Percentiles rank a stretch among this genome's conserved stretches.
phyloP scores from a whole-genome alignment of 345 rosid genomes.

The sweet orange (Citrus sinensis) region DVS_A1.0 CM039168.1:4547501-4548000 shows the following conservation, averaged over 20 bases:
- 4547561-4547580: no score
- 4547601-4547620: background rate
- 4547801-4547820: constrained; percentile 95
- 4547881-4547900: constrained; percentile 61
- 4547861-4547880: constrained; percentile 58
- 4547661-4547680: constrained; percentile 59
- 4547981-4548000: constrained; percentile 68
- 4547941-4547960: constrained; percentile 63
- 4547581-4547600: no score
- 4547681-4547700: constrained; percentile 81
- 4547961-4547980: constrained; percentile 45
- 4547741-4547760: constrained; percentile 76
- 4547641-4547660: constrained; percentile 51
- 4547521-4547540: no score
- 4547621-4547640: background rate
- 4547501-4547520: background rate
- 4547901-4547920: constrained; percentile 82
- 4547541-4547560: no score
- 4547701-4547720: constrained; percentile 61
- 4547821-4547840: constrained; percentile 88
- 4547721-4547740: constrained; percentile 71
- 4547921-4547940: constrained; percentile 65
- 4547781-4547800: constrained; percentile 81
- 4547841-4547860: constrained; percentile 69
- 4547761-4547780: constrained; percentile 61